phyloP scores from a whole-genome alignment of 345 rosid genomes.

The Excoecaria cochinchinensis region DNA sequence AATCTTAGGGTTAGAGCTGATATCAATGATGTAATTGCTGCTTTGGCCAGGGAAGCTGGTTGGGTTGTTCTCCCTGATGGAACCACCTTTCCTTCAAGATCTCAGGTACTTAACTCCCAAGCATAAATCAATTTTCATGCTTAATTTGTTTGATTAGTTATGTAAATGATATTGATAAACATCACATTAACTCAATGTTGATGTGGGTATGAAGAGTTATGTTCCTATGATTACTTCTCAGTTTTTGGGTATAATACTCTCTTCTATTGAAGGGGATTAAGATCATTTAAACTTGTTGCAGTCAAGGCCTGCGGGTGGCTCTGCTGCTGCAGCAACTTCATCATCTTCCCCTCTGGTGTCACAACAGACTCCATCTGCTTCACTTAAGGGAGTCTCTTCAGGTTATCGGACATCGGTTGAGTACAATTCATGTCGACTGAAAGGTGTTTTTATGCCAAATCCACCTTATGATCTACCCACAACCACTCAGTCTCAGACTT shows the following conservation, averaged over 20 bases:
- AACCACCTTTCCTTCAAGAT: constrained; percentile 91
- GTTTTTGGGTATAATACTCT: constrained; percentile 5
- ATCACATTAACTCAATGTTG: neutral
- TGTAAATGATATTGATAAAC: neutral
- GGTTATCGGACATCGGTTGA: constrained; percentile 61
- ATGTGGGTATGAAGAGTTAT: neutral
- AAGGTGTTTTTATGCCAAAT: constrained; percentile 71
- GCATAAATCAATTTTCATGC: neutral
- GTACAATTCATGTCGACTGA: constrained; percentile 62
- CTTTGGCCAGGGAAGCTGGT: constrained; percentile 99
- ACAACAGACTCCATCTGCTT: constrained; percentile 59
- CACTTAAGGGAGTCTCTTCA: constrained; percentile 59
- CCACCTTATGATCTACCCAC: constrained; percentile 60
- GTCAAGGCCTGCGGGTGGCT: constrained; percentile 71
- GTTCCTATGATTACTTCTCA: neutral
- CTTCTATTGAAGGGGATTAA: neutral
- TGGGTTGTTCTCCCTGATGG: constrained; percentile 99
- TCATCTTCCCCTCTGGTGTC: constrained; percentile 65
- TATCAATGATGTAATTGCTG: constrained; percentile 96
- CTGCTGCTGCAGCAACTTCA: constrained; percentile 47
- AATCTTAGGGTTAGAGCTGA: constrained; percentile 99
- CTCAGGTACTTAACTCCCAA: constrained; percentile 60
- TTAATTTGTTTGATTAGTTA: neutral
- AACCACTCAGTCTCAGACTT: constrained; percentile 45
- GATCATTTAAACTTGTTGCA: constrained; percentile 24